Conservation (phyloP, 768 basidiomycete species). For the Xanthoconium purpureum region DNA sequence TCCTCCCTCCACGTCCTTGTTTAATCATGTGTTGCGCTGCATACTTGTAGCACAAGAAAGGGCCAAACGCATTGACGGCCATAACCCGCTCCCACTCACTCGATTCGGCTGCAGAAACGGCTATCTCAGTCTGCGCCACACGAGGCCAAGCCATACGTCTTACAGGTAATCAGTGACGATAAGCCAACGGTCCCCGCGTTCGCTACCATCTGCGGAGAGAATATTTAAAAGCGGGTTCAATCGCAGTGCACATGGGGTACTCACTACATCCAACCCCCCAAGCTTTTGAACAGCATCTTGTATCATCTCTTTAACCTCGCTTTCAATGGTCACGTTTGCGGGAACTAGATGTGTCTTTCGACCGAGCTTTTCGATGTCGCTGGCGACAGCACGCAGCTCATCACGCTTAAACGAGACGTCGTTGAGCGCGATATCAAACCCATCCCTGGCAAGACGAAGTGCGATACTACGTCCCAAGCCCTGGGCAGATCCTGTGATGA, state of each 20-base stretch:
- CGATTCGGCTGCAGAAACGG: neutral
- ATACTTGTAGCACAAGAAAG: slow-evolving; percentile 60
- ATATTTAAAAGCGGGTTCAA: neutral
- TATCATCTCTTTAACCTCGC: slow-evolving; percentile 41
- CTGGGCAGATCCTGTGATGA: slow-evolving; percentile 2
- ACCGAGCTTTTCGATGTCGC: neutral
- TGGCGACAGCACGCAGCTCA: neutral
- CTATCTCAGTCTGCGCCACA: too few species aligned
- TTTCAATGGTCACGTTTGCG: slow-evolving; percentile 42
- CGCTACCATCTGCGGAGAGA: slow-evolving; percentile 9
- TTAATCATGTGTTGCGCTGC: slow-evolving; percentile 59
- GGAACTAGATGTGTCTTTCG: slow-evolving; percentile 17
- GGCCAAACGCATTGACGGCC: slow-evolving; percentile 51
- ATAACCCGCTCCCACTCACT: slow-evolving; percentile 37
- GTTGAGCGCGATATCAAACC: slow-evolving; percentile 2
- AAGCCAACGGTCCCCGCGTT: slow-evolving; percentile 1
- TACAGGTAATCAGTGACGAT: neutral
- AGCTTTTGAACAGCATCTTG: neutral
- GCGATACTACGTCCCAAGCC: neutral
- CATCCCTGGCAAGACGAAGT: neutral
- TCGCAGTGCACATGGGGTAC: too few species aligned
- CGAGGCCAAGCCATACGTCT: neutral
- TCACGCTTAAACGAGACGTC: neutral
- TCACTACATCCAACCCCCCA: too few species aligned
- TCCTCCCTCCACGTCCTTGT: slow-evolving; percentile 49